phyloP scores from a whole-genome alignment of 352 stramenopile species.

The Globisporangium sylvaticum region DNA sequence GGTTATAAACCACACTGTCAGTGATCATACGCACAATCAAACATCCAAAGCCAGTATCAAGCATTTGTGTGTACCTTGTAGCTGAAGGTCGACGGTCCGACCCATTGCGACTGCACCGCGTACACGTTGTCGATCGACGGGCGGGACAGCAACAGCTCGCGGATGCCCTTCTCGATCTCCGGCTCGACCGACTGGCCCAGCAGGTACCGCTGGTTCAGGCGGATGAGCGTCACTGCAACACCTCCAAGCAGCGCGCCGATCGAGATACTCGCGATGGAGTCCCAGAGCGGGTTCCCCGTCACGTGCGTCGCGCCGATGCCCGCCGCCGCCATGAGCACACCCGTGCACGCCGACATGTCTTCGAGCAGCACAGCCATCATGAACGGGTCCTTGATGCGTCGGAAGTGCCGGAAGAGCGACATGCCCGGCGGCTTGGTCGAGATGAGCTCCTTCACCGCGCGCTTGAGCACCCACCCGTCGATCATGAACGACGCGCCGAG shows the following conservation, averaged over 20 bases:
- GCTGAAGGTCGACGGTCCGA: slow-evolving; percentile 96
- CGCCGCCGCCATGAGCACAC: slow-evolving; percentile 93
- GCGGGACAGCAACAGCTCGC: slow-evolving; percentile 69
- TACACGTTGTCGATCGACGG: slow-evolving; percentile 94
- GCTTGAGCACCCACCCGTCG: slow-evolving; percentile 94
- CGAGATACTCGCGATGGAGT: slow-evolving; percentile 94
- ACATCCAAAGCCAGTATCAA: not conserved
- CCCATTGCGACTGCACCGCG: slow-evolving; percentile 97
- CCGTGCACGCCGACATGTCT: slow-evolving; percentile 94
- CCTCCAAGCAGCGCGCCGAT: slow-evolving; percentile 92
- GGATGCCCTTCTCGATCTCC: slow-evolving; percentile 86
- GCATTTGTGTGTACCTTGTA: slow-evolving; percentile 88
- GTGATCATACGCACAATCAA: not conserved
- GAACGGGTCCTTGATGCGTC: slow-evolving; percentile 91
- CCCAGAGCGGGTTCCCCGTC: slow-evolving; percentile 92
- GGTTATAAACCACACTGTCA: not conserved
- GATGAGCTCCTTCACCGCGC: slow-evolving; percentile 86
- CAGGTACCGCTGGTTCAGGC: slow-evolving; percentile 96
- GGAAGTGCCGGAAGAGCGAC: slow-evolving; percentile 67
- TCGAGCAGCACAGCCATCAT: slow-evolving; percentile 97
- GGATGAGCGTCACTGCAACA: slow-evolving; percentile 92
- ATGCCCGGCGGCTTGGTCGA: slow-evolving; percentile 69
- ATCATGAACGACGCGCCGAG: slow-evolving; percentile 93
- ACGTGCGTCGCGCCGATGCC: slow-evolving; percentile 92
- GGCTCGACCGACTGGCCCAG: slow-evolving; percentile 95